Evolutionary conservation across 371 early-diverging fungal species (phyloP).

Genomic region (Haplosporangium sp.): DNA sequence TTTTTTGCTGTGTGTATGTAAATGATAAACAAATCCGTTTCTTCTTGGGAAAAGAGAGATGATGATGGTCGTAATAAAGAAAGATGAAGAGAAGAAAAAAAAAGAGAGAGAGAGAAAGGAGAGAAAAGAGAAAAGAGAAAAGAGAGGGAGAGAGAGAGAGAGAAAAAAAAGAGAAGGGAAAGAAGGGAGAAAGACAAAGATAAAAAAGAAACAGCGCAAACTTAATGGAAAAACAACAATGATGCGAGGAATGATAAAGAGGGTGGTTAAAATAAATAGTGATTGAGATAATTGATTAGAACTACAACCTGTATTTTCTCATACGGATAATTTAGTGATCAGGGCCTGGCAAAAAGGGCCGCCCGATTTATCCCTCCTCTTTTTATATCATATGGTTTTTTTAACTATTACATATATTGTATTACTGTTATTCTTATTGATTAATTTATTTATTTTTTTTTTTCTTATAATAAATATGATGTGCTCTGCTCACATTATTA

Average conservation of each 20-base stretch:
- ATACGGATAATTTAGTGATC: slow-evolving; percentile 12
- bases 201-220: background rate
- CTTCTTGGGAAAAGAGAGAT: no score
- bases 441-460: background rate
- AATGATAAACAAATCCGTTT: no score
- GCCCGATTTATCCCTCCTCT: slow-evolving; percentile 3
- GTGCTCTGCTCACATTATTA: background rate
- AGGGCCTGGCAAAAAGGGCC: slow-evolving; percentile 13
- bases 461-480: background rate
- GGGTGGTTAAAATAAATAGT: slow-evolving; percentile 5
- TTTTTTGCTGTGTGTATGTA: no score
- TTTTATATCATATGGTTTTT: background rate
- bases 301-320: no score
- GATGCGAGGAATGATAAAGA: background rate
- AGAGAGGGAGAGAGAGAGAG: background rate
- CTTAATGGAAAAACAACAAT: no score
- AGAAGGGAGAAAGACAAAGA: background rate
- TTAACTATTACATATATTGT: no score
- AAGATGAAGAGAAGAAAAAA: no score
- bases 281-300: background rate
- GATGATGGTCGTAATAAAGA: no score
- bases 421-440: no score
- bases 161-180: background rate
- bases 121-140: background rate
- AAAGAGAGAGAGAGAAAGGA: background rate